Evolutionary conservation across 148 eudicot genomes (phyloP).

Genomic region (Fagopyrum tataricum): DNA sequence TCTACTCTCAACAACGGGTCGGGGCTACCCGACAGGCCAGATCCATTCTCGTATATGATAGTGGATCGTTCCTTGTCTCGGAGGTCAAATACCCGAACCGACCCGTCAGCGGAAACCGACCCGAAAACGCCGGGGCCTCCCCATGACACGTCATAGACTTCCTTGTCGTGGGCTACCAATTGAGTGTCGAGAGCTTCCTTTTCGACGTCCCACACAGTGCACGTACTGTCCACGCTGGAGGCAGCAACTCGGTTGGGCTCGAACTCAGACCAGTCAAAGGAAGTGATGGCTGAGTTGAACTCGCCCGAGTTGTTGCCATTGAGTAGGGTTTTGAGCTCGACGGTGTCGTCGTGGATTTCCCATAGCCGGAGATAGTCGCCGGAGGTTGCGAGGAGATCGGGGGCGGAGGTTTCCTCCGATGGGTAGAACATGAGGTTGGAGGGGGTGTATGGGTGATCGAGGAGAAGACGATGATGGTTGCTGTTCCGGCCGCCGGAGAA

Average conservation of each 20-base stretch:
- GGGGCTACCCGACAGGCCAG: slow-evolving; percentile 18
- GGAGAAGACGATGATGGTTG: slow-evolving; percentile 19
- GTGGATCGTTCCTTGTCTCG: slow-evolving; percentile 63
- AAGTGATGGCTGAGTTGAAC: slow-evolving; percentile 44
- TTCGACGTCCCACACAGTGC: slow-evolving; percentile 64
- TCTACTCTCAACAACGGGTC: slow-evolving; percentile 39
- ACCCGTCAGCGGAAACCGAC: slow-evolving; percentile 57
- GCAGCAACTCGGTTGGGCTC: slow-evolving; percentile 49
- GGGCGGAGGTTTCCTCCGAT: slow-evolving; percentile 38
- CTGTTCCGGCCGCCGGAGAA: slow-evolving; percentile 29
- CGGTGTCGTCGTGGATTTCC: slow-evolving; percentile 29
- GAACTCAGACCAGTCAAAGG: slow-evolving; percentile 61
- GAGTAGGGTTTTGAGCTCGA: slow-evolving; percentile 32
- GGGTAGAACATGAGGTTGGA: slow-evolving; percentile 42
- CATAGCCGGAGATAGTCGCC: slow-evolving; percentile 46
- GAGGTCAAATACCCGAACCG: slow-evolving; percentile 54
- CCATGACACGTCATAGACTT: slow-evolving; percentile 67
- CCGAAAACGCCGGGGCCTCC: slow-evolving; percentile 66
- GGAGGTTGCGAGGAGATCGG: slow-evolving; percentile 42
- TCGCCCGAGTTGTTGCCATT: slow-evolving; percentile 38
- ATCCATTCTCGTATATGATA: slow-evolving; percentile 52
- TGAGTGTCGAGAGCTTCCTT: slow-evolving; percentile 51
- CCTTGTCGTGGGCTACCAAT: slow-evolving; percentile 65
- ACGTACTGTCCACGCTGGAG: slow-evolving; percentile 53
- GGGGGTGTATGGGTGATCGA: slow-evolving; percentile 48